phyloP scores from a whole-genome alignment of 2,329 filamentous ascomycete genomes.

The Ophiocordyceps camponoti-saundersi region DNA sequence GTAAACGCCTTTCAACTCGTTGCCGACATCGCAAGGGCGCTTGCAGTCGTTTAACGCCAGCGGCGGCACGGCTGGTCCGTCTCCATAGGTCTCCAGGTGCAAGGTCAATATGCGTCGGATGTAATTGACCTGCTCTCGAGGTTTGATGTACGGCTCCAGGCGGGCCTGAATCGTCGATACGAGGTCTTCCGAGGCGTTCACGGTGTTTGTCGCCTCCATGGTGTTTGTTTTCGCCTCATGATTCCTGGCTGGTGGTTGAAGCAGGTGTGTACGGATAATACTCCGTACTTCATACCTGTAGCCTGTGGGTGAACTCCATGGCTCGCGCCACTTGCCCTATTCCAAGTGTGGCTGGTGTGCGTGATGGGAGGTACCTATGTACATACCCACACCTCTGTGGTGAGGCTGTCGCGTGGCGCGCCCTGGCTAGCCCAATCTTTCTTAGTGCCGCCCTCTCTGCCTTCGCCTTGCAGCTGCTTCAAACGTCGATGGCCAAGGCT shows the following conservation, averaged over 20 bases:
- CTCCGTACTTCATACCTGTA: too few relatives aligned
- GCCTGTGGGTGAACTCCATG: background rate
- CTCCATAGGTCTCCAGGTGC: constrained; percentile 30
- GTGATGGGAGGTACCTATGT: too few relatives aligned
- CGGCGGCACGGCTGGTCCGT: constrained; percentile 23
- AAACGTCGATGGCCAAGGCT: background rate
- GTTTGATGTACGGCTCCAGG: constrained; percentile 35
- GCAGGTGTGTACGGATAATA: too few relatives aligned
- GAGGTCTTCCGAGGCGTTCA: constrained; percentile 15
- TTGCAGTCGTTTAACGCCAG: constrained; percentile 29
- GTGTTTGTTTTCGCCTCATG: too few relatives aligned
- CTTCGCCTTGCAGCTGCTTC: background rate
- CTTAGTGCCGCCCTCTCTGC: background rate
- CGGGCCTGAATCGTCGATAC: constrained; percentile 20
- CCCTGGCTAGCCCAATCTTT: background rate
- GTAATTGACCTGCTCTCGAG: constrained; percentile 37
- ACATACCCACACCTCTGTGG: too few relatives aligned
- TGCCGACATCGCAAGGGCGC: constrained; percentile 15
- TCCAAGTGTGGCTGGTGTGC: background rate
- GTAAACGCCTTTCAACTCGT: constrained; percentile 28
- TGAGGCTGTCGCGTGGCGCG: background rate
- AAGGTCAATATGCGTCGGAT: constrained; percentile 38
- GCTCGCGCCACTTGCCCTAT: background rate
- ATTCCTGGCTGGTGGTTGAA: background rate
- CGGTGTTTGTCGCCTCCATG: constrained; percentile 3